Evolutionary conservation across 225 moss, liverwort and hornwort species (phyloP).

Genomic region (Pseudoscleropodium purum): DNA sequence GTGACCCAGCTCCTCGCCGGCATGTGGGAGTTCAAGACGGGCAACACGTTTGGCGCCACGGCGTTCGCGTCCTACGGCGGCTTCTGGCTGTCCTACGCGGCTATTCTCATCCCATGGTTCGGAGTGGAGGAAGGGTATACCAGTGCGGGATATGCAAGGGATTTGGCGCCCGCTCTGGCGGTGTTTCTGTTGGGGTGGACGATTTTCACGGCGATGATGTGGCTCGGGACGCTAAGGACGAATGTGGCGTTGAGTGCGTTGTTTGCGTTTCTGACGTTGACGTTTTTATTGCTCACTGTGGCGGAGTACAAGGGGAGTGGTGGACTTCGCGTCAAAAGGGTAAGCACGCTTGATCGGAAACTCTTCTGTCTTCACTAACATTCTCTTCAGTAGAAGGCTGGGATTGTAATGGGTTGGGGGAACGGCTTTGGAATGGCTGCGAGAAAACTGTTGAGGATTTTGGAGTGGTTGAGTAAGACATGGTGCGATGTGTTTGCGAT

Average conservation of each 20-base stretch:
- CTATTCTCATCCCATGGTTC: slow-evolving; percentile 44
- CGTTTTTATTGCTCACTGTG: slow-evolving; percentile 38
- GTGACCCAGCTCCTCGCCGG: slow-evolving; percentile 41
- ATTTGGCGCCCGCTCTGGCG: slow-evolving; percentile 12
- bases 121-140: slow-evolving; percentile 2
- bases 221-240: slow-evolving; percentile 29
- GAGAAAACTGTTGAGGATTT: not conserved
- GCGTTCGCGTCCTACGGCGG: slow-evolving; percentile 53
- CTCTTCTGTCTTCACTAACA: not conserved
- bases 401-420: not conserved
- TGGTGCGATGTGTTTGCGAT: not conserved
- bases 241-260: slow-evolving; percentile 32
- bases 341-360: not conserved
- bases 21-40: slow-evolving; percentile 67
- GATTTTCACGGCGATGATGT: slow-evolving; percentile 50
- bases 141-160: not conserved
- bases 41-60: slow-evolving; percentile 60
- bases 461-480: not conserved
- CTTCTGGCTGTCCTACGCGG: slow-evolving; percentile 63
- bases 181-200: slow-evolving; percentile 41
- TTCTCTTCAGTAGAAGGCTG: not conserved
- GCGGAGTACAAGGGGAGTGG: not conserved
- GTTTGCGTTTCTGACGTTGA: slow-evolving; percentile 36
- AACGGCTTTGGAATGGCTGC: not conserved
- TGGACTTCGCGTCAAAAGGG: slow-evolving; percentile 18